Percentiles rank a stretch among this genome's conserved stretches.
Conservation (phyloP, 768 basidiomycete genomes). For the Sarcodon aspratus region DNA sequence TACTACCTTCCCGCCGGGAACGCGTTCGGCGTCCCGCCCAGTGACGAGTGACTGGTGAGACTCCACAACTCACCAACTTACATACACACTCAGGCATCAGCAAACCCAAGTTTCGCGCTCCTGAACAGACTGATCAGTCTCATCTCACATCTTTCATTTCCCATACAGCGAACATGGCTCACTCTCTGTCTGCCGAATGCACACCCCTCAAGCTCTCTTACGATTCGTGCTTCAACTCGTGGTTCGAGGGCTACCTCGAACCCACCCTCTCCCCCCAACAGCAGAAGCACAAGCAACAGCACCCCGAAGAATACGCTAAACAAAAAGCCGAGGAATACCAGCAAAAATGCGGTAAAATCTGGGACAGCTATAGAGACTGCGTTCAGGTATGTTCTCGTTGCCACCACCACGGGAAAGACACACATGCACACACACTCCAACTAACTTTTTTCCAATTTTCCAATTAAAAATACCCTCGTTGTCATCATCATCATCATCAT, state of each 20-base stretch:
- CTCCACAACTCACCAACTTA: too few relatives aligned
- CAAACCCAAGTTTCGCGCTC: too few relatives aligned
- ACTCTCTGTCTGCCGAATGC: constrained; percentile 75
- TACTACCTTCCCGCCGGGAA: too few relatives aligned
- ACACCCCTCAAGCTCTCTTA: constrained; percentile 85
- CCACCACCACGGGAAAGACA: too few relatives aligned
- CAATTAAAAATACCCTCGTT: constrained; percentile 1
- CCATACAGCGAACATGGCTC: constrained; percentile 38
- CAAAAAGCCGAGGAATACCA: constrained; percentile 86
- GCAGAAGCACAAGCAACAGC: constrained; percentile 34
- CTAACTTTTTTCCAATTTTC: background rate
- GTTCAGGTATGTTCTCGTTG: constrained; percentile 53
- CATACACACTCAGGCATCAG: too few relatives aligned
- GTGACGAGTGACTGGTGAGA: too few relatives aligned
- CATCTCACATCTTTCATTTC: too few relatives aligned
- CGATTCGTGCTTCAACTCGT: constrained; percentile 92
- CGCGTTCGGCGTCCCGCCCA: too few relatives aligned
- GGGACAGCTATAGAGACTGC: constrained; percentile 72
- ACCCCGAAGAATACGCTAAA: constrained; percentile 52
- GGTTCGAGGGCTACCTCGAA: constrained; percentile 96
- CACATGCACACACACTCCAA: background rate
- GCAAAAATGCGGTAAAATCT: constrained; percentile 70
- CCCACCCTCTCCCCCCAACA: constrained; percentile 46
- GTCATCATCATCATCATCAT: background rate
- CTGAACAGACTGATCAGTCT: too few relatives aligned